Conservation (phyloP, 805 yeast species). For the Cyberlindnera maritima region DNA sequence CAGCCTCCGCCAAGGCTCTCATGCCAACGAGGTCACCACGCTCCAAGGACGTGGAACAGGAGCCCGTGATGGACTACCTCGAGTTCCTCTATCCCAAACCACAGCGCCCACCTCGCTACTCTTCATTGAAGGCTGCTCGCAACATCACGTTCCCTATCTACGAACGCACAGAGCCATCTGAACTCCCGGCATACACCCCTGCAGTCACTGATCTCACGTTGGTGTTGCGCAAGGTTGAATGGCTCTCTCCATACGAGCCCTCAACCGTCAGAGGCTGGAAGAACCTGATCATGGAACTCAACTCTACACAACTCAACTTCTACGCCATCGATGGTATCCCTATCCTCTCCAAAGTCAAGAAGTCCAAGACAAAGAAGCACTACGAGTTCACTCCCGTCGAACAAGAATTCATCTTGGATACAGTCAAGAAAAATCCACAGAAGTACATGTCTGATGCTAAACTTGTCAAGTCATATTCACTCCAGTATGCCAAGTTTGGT, state of each 20-base stretch:
- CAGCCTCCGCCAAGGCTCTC: background rate
- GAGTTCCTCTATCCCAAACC: constrained; percentile 19
- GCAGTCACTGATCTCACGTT: constrained; percentile 59
- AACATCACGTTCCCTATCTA: constrained; percentile 33
- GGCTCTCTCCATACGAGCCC: constrained; percentile 74
- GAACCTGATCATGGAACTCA: constrained; percentile 63
- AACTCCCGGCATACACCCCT: constrained; percentile 64
- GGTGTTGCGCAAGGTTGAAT: constrained; percentile 65
- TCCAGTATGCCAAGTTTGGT: constrained; percentile 84
- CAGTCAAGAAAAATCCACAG: constrained; percentile 15
- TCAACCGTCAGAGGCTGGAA: constrained; percentile 72
- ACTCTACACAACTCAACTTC: constrained; percentile 82
- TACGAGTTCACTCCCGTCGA: constrained; percentile 26
- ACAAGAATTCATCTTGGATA: constrained; percentile 24
- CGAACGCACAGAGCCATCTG: constrained; percentile 27
- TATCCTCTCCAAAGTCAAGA: constrained; percentile 29
- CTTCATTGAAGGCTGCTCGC: constrained; percentile 10
- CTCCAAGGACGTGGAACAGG: background rate
- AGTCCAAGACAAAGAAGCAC: constrained; percentile 28
- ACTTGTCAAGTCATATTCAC: constrained; percentile 63
- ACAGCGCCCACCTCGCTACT: constrained; percentile 17
- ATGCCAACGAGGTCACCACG: background rate
- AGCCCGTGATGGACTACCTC: constrained; percentile 15
- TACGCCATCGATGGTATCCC: constrained; percentile 42
- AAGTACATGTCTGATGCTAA: constrained; percentile 22